Conservation (phyloP, 495 filamentous ascomycete species). For the Neurospora africana region DNA sequence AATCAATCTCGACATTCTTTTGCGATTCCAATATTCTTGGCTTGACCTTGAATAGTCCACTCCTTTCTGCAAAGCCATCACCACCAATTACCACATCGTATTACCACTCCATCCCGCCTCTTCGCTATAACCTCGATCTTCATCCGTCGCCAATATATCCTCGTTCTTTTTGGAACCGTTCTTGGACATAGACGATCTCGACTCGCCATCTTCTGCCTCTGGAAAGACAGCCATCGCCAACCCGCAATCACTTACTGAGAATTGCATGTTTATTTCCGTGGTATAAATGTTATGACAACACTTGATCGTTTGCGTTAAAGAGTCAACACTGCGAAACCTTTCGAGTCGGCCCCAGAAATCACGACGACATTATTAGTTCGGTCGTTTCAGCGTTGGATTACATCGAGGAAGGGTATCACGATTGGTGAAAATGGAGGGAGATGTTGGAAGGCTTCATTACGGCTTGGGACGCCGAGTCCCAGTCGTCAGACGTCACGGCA, state of each 20-base stretch:
- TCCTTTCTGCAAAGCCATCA: constrained; percentile 1
- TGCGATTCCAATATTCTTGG: constrained; percentile 6
- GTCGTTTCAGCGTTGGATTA: neutral
- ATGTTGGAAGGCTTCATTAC: constrained; percentile 10
- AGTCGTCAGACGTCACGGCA: constrained; percentile 2
- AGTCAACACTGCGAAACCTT: constrained; percentile 4
- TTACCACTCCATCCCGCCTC: neutral
- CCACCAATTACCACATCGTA: neutral
- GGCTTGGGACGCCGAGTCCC: constrained; percentile 22
- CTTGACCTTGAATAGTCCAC: constrained; percentile 2
- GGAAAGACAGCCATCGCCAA: constrained; percentile 10
- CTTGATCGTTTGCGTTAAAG: constrained; percentile 6
- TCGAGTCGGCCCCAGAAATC: neutral
- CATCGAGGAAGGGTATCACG: constrained; percentile 2
- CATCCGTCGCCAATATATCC: neutral
- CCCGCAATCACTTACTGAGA: neutral
- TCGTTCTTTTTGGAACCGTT: neutral
- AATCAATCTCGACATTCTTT: constrained; percentile 14
- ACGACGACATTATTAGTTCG: neutral
- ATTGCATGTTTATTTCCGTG: neutral
- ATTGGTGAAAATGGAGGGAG: constrained; percentile 19
- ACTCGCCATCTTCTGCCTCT: neutral
- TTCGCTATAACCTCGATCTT: neutral
- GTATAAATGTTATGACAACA: constrained; percentile 25
- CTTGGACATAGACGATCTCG: neutral